phyloP scores from a whole-genome alignment of 176 grass and related monocot genomes.

The Pontederia paniculata region DNA sequence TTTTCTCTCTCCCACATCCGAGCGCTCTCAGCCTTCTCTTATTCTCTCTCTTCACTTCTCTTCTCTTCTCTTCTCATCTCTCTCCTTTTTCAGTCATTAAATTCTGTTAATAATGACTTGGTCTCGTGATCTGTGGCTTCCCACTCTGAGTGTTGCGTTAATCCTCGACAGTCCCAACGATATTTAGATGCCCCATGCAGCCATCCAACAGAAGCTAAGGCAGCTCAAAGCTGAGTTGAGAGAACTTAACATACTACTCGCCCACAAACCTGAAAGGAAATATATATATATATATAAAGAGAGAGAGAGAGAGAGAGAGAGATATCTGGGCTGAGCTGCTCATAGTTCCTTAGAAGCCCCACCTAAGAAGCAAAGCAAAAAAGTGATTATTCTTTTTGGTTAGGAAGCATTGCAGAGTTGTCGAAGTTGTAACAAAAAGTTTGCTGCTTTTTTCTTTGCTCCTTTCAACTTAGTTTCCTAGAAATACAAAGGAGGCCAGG shows the following conservation, averaged over 20 bases:
- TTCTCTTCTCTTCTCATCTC: not conserved
- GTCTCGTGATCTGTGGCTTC: constrained; percentile 31
- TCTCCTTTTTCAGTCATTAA: constrained; percentile 22
- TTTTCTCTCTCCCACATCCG: constrained; percentile 20
- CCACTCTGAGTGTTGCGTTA: constrained; percentile 24
- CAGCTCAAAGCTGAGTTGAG: not conserved
- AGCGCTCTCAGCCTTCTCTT: not conserved
- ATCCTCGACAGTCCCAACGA: constrained; percentile 47
- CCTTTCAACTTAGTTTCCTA: too few relatives aligned
- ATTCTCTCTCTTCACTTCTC: not conserved
- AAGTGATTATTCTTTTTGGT: too few relatives aligned
- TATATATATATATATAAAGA: not conserved
- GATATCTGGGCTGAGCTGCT: not conserved
- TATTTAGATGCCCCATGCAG: constrained; percentile 18
- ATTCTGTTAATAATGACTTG: constrained; percentile 37
- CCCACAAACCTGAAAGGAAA: not conserved
- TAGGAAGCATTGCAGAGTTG: too few relatives aligned
- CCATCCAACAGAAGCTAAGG: not conserved
- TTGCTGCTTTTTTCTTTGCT: too few relatives aligned
- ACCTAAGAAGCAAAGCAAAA: too few relatives aligned
- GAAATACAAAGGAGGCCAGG: too few relatives aligned
- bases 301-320: not conserved
- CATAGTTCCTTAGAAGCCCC: too few relatives aligned
- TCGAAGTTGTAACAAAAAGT: too few relatives aligned
- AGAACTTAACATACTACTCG: not conserved